Evolutionary conservation across 805 yeast species (phyloP), one percentile per base, ranked within the genome.

Genomic region (Nakazawaea populi): DNA sequence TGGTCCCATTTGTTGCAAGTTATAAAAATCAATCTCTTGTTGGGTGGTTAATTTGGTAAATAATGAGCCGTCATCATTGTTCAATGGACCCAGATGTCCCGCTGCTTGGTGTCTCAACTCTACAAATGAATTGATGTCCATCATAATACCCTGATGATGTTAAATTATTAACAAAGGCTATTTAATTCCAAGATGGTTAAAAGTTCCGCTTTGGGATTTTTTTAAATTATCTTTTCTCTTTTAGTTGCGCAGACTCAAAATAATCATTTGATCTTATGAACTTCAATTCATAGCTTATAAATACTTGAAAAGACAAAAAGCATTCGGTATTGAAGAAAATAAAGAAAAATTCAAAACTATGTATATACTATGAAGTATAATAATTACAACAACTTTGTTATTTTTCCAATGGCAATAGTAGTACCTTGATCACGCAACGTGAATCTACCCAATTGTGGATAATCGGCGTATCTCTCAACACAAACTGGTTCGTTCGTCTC

Each of bases 341-440:
- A 18, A 18, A 18, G 24, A 18, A 3, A 18, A 18, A 18, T 18
- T 3, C 24, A 18, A 18, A 18, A 18, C 24, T 18, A 18, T 18
- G 24, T 18, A 18, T 18, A 18, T 18, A 18, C 24, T 18, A 18
- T 18, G 24, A 18, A 18, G 24, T 34, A 34, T 34, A 34, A 10
- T 10, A 12, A 42, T 54, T 79, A 84, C 68, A 90, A 74, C 57
- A 94, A 74, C 74, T 92, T 92, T 54, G 96, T 88, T 63, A 94
- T 89, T 73, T 92, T 91, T 73, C 99, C 99, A 70, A 94, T 94
- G 58, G 99, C 99, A 72, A 94, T 91, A 49, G 99, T 94, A 56
- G 83, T 83, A 67, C 98, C 99, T 75, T 94, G 98, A 72, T 94
- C 99, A 79, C 99, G 90, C 69, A 94, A 80, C 31, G 99, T 94